Conservation (phyloP, 2,329 filamentous ascomycete genomes). For the Phyllosticta citrichinensis region DNA sequence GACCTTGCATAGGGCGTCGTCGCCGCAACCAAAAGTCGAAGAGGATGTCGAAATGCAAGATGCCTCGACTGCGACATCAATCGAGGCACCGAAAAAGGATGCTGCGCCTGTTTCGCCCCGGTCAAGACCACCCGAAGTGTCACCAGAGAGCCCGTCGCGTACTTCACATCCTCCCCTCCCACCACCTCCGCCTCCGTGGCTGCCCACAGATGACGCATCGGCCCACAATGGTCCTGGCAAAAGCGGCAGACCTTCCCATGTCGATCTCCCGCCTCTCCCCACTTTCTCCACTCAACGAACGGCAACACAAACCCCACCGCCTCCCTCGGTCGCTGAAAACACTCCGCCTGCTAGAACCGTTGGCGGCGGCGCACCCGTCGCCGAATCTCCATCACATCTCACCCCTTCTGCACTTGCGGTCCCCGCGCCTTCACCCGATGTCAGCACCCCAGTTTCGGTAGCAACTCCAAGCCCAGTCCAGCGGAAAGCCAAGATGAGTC, state of each 20-base stretch:
- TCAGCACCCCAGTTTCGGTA: background rate
- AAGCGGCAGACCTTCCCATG: slow-evolving; percentile 8
- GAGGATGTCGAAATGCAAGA: slow-evolving; percentile 41
- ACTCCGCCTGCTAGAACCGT: slow-evolving; percentile 15
- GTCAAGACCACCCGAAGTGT: slow-evolving; percentile 16
- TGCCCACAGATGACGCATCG: slow-evolving; percentile 6
- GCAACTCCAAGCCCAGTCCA: slow-evolving; percentile 7
- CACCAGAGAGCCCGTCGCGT: slow-evolving; percentile 14
- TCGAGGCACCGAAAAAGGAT: background rate
- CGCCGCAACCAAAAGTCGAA: slow-evolving; percentile 11
- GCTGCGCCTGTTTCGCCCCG: slow-evolving; percentile 6
- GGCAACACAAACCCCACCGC: slow-evolving; percentile 11
- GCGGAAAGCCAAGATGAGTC: slow-evolving; percentile 10
- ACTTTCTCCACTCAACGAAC: slow-evolving; percentile 15
- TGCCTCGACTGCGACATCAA: slow-evolving; percentile 11
- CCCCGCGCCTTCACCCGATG: slow-evolving; percentile 1
- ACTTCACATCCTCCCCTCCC: slow-evolving; percentile 22
- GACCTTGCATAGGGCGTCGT: slow-evolving; percentile 5
- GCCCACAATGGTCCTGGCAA: background rate
- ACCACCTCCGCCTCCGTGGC: slow-evolving; percentile 25
- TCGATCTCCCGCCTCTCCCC: slow-evolving; percentile 22
- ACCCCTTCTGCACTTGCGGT: slow-evolving; percentile 2
- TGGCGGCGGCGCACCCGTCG: slow-evolving; percentile 12
- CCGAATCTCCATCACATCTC: slow-evolving; percentile 20
- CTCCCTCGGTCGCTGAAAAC: slow-evolving; percentile 16